A percentile compares a stretch with the other conserved stretches of the same genome.
These are phyloP conservation scores for Calycina marina DNA, from an alignment of 2,329 filamentous ascomycete genomes.

Conservation along the genomic window DNA sequence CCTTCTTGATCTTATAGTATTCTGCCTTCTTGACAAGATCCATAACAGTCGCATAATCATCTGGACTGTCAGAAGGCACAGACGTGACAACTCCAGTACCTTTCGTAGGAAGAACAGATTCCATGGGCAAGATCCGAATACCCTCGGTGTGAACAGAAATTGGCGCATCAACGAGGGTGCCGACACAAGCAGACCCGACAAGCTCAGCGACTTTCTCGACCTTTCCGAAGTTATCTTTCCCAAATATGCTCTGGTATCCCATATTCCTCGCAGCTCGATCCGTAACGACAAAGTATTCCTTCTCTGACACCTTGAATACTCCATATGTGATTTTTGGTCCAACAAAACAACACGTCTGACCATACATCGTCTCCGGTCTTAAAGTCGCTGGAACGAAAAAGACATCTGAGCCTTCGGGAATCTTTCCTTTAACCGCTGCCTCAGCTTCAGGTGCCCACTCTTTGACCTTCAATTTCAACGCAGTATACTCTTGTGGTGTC, in stretches of 20 bases:
- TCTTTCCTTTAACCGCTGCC: slow-evolving; percentile 57
- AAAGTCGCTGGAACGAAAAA: slow-evolving; percentile 88
- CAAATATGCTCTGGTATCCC: slow-evolving; percentile 82
- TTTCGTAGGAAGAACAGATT: slow-evolving; percentile 80
- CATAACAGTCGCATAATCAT: slow-evolving; percentile 79
- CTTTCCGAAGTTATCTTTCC: slow-evolving; percentile 50
- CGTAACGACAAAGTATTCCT: slow-evolving; percentile 73
- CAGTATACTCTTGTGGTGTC: slow-evolving; percentile 82
- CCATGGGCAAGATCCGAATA: slow-evolving; percentile 88
- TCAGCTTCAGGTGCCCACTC: slow-evolving; percentile 74
- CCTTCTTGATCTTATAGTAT: slow-evolving; percentile 90
- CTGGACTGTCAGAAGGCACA: slow-evolving; percentile 88
- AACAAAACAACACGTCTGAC: slow-evolving; percentile 91
- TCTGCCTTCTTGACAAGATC: slow-evolving; percentile 92
- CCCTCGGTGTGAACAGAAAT: slow-evolving; percentile 73
- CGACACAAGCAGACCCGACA: slow-evolving; percentile 65
- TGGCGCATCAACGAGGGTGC: slow-evolving; percentile 79
- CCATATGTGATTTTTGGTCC: slow-evolving; percentile 83
- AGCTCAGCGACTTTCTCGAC: slow-evolving; percentile 63
- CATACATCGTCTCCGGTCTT: slow-evolving; percentile 96
- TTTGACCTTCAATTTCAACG: slow-evolving; percentile 77
- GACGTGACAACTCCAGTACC: slow-evolving; percentile 94
- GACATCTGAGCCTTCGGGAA: slow-evolving; percentile 65
- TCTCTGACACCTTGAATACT: slow-evolving; percentile 63
- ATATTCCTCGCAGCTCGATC: slow-evolving; percentile 83